These are phyloP conservation scores for Phialophora chinensis DNA, from an alignment of 2,329 filamentous ascomycete species.

Conservation along the genomic window DNA sequence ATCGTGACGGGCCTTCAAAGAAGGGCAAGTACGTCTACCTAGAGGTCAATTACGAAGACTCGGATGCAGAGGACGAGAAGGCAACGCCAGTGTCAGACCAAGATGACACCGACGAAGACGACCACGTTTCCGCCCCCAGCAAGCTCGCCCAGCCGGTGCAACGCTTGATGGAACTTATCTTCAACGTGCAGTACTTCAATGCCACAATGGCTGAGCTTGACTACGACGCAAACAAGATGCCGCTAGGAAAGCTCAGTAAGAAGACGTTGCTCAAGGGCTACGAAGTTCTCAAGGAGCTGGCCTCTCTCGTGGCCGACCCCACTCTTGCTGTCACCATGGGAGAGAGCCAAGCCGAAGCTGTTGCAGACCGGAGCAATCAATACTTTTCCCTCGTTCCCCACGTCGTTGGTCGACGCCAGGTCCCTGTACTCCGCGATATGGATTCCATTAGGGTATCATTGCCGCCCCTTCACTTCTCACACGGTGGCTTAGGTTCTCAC, in stretches of 20 bases:
- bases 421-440: slow-evolving; percentile 34
- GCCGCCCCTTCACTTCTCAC: neutral
- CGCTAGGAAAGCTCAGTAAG: slow-evolving; percentile 83
- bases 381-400: slow-evolving; percentile 87
- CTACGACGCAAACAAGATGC: slow-evolving; percentile 69
- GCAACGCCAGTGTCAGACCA: slow-evolving; percentile 32
- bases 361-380: slow-evolving; percentile 72
- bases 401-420: slow-evolving; percentile 69
- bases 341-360: slow-evolving; percentile 49
- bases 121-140: slow-evolving; percentile 49
- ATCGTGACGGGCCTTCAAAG: slow-evolving; percentile 58
- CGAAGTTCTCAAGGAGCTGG: slow-evolving; percentile 75
- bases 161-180: slow-evolving; percentile 78
- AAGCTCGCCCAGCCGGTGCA: slow-evolving; percentile 67
- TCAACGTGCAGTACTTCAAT: slow-evolving; percentile 76
- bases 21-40: slow-evolving; percentile 76
- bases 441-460: slow-evolving; percentile 32
- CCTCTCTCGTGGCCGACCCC: slow-evolving; percentile 66
- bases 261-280: slow-evolving; percentile 76
- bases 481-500: neutral
- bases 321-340: slow-evolving; percentile 51
- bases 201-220: slow-evolving; percentile 54
- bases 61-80: slow-evolving; percentile 57
- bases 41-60: slow-evolving; percentile 77
- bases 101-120: slow-evolving; percentile 35